phyloP scores from a whole-genome alignment of 2,329 filamentous ascomycete species.

The Epicoccum sorghinum region DNA sequence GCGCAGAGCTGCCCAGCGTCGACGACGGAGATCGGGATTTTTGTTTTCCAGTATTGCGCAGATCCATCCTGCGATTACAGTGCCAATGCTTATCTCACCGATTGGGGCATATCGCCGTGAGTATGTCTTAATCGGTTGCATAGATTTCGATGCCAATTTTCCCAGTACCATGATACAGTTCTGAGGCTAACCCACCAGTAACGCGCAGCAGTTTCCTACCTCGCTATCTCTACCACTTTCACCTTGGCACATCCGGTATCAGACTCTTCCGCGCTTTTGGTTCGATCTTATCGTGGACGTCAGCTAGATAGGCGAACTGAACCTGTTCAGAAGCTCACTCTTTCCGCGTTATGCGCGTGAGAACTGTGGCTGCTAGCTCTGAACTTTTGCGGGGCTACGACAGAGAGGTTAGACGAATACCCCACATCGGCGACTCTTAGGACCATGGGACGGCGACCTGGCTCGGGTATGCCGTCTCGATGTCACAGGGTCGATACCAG shows the following conservation, averaged over 20 bases:
- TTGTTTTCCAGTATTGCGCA: not conserved
- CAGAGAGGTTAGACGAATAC: constrained; percentile 23
- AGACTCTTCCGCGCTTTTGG: constrained; percentile 14
- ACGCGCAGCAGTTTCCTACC: constrained; percentile 6
- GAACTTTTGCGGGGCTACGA: constrained; percentile 8
- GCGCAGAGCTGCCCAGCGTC: not conserved
- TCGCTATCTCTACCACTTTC: constrained; percentile 10
- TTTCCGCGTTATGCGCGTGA: constrained; percentile 10
- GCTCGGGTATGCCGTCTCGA: constrained; percentile 26
- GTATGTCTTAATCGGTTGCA: not conserved
- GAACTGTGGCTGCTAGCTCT: constrained; percentile 1
- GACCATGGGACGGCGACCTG: constrained; percentile 27
- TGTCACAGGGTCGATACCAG: constrained; percentile 11
- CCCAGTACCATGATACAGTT: constrained; percentile 19
- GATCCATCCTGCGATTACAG: constrained; percentile 1
- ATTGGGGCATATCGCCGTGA: constrained; percentile 13
- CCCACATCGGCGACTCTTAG: constrained; percentile 25
- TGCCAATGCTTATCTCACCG: constrained; percentile 10
- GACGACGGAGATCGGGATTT: no score
- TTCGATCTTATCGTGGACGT: not conserved
- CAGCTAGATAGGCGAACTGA: constrained; percentile 5
- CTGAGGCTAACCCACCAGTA: constrained; percentile 2
- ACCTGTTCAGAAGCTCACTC: not conserved
- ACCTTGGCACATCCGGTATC: constrained; percentile 11
- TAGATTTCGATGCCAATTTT: constrained; percentile 5